Percentiles rank a stretch among this genome's conserved stretches.
phyloP scores from a whole-genome alignment of 805 yeast genomes.

The Sungouiella blattae region DNA sequence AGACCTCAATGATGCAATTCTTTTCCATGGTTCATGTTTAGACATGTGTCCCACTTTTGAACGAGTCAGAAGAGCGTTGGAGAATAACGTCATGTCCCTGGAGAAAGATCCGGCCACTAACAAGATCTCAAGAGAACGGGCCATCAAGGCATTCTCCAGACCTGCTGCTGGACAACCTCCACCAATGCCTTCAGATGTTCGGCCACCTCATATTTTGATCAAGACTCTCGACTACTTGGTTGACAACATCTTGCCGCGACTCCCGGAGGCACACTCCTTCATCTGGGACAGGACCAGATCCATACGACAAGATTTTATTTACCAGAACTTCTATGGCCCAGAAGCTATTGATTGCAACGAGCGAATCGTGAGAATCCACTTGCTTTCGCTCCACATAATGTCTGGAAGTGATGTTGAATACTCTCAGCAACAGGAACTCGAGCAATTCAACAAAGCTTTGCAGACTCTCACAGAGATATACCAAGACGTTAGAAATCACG shows the following conservation, averaged over 20 bases:
- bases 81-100: conserved; percentile 76
- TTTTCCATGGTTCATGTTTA: conserved; percentile 80
- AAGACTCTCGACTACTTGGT: conserved; percentile 70
- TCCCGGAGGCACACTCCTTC: conserved; percentile 86
- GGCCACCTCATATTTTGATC: conserved; percentile 79
- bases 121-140: conserved; percentile 54
- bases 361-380: conserved; percentile 82
- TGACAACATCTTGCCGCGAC: conserved; percentile 53
- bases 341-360: conserved; percentile 94
- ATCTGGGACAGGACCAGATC: conserved; percentile 97
- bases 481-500: conserved; percentile 68
- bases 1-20: conserved; percentile 81
- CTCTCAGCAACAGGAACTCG: conserved; percentile 92
- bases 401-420: conserved; percentile 66
- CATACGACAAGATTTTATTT: conserved; percentile 94
- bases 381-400: conserved; percentile 80
- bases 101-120: conserved; percentile 62
- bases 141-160: conserved; percentile 89
- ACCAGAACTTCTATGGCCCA: conserved; percentile 88
- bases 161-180: conserved; percentile 99
- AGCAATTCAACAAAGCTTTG: conserved; percentile 86
- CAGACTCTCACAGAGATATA: conserved; percentile 88
- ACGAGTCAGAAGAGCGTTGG: conserved; percentile 79
- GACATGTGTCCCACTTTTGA: conserved; percentile 97
- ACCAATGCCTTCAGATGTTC: conserved; percentile 93